Evolutionary conservation across 192 early-diverging fungal species (phyloP), one percentile per base, ranked within the genome.

Genomic region (Chytriomyces sp.): DNA sequence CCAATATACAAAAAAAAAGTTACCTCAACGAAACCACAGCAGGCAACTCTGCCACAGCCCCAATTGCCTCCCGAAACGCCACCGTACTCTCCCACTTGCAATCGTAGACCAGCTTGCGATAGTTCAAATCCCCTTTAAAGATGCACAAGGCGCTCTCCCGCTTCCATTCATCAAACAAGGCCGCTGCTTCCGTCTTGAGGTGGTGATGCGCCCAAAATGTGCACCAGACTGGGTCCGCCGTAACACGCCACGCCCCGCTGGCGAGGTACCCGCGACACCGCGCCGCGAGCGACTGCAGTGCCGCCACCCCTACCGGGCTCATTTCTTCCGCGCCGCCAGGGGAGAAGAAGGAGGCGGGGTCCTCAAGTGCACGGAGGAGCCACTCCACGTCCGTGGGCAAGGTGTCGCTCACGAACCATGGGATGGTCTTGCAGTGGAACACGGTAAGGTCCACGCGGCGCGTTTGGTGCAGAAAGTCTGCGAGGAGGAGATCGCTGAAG

Each of bases 61-160:
- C 96, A 63, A 96, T 88, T 0, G 95, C 94, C 3, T 89, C 87
- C 22, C 58, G 70, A 77, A 99, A 96, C n/a, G 90, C 84, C 3
- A 94, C 96, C 0, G 91, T 90, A 0, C 85, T 82, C 0, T 86
- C 84, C 94, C 95, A 98, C 26, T 92, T 78, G 72, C 89, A 90
- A 70, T 98, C 96, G 78, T 94, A 94, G n/a, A 92, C 86, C 33
- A 95, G 66, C 77, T 99, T 99, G 53, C 96, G 85, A 77, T 93
- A 98, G 82, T 98, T 99, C 66, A 99, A 77, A 72, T 99, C 97
- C 38, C 97, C 97, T 78, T 99, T 99, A 76, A 95, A 98, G 14
- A 99, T 87, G 44, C 93, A 81, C 26, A 94, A 53, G 33, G 89
- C 81, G 1, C 93, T 19, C 78, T 40, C 80, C 75, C 14, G 59